A percentile compares a stretch with the other conserved stretches of the same genome.
Conservation (phyloP, 768 basidiomycete genomes). For the Pholiota microspora region DNA sequence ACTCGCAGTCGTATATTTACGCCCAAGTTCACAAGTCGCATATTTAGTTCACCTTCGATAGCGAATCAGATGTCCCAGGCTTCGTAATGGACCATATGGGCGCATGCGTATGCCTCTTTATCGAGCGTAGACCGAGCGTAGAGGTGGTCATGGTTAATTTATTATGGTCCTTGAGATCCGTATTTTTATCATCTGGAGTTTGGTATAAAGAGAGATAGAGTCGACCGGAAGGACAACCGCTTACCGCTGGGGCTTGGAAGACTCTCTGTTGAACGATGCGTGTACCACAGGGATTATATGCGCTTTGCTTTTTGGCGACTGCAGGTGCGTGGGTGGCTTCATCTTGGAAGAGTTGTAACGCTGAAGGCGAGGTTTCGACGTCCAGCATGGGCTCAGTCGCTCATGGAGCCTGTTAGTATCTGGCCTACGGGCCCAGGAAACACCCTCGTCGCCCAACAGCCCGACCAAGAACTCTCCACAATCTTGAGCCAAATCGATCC, state of each 20-base stretch:
- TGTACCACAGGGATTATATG: constrained; percentile 4
- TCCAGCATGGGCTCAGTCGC: constrained; percentile 18
- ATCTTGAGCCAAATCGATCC: constrained; percentile 49
- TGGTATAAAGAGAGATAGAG: not conserved
- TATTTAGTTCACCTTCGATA: not conserved
- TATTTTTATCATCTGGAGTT: constrained; percentile 5
- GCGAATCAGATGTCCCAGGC: constrained; percentile 16
- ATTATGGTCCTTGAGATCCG: not conserved
- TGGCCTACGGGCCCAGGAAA: constrained; percentile 53
- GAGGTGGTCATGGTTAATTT: not conserved
- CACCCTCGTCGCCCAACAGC: constrained; percentile 38
- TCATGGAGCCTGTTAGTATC: constrained; percentile 11
- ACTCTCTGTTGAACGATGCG: constrained; percentile 10
- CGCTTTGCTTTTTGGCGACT: constrained; percentile 13
- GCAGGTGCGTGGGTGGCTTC: constrained; percentile 10
- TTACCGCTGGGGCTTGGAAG: not conserved
- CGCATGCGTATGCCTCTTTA: not conserved
- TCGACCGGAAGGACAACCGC: not conserved
- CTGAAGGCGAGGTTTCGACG: not conserved
- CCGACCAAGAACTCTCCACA: constrained; percentile 38
- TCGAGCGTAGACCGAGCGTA: not conserved
- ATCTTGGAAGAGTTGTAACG: not conserved
- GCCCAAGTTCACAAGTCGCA: not conserved
- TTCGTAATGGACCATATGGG: constrained; percentile 14
- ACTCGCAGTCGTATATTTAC: not conserved